Evolutionary conservation across 2,329 filamentous ascomycete genomes (phyloP).

Genomic region (Penicillium sp.): DNA sequence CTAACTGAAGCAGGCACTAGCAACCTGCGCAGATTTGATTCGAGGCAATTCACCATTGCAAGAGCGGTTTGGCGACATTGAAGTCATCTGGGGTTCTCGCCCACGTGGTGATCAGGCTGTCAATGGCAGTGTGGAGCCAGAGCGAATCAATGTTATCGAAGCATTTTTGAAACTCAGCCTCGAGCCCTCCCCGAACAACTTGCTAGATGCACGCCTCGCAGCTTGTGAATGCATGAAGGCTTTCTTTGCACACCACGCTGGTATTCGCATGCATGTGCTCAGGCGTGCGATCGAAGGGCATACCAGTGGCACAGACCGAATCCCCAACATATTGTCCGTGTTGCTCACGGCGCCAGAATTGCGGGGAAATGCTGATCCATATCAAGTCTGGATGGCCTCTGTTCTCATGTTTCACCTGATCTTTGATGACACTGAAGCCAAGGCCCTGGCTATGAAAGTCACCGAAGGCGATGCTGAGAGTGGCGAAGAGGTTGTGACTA

Average conservation of each 20-base stretch:
- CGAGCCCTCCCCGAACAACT: constrained; percentile 57
- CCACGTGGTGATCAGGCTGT: constrained; percentile 13
- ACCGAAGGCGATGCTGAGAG: constrained; percentile 82
- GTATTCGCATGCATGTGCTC: constrained; percentile 80
- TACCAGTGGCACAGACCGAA: constrained; percentile 67
- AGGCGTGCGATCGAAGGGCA: constrained; percentile 85
- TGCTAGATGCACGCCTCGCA: constrained; percentile 75
- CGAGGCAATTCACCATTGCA: constrained; percentile 72
- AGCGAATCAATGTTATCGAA: constrained; percentile 83
- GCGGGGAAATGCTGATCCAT: constrained; percentile 66
- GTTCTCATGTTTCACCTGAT: constrained; percentile 81
- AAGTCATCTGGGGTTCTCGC: constrained; percentile 49
- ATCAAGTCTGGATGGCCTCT: constrained; percentile 83
- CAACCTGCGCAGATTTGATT: constrained; percentile 83
- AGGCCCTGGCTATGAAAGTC: constrained; percentile 70
- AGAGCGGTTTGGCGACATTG: constrained; percentile 81
- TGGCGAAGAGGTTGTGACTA: constrained; percentile 92
- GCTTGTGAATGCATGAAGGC: constrained; percentile 88
- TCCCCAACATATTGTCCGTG: constrained; percentile 81
- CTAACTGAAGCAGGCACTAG: constrained; percentile 51
- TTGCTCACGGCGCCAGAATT: constrained; percentile 62
- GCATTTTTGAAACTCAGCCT: constrained; percentile 79
- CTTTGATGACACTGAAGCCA: constrained; percentile 71
- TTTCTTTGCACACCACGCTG: constrained; percentile 76
- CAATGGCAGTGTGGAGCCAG: constrained; percentile 43